These are phyloP conservation scores for Penicillium paradoxum DNA, from an alignment of 495 filamentous ascomycete species.

Conservation along the genomic window DNA sequence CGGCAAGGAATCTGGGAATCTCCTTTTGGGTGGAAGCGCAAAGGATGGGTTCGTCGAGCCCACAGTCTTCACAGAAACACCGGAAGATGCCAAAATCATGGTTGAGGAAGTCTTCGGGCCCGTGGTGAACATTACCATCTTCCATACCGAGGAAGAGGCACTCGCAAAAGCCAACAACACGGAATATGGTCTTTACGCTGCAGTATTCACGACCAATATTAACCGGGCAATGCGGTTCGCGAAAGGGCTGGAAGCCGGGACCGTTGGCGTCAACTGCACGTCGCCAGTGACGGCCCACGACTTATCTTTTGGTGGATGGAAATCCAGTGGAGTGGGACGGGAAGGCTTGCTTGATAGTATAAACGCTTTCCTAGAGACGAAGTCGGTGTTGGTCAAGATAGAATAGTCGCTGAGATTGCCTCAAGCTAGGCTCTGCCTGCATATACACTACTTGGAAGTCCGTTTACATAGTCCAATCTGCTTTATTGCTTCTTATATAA, in stretches of 20 bases:
- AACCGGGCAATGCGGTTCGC: conserved; percentile 45
- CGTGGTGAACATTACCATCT: conserved; percentile 36
- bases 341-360: conserved; percentile 42
- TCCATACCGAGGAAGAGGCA: conserved; percentile 36
- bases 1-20: conserved; percentile 63
- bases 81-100: conserved; percentile 30
- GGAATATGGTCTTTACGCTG: conserved; percentile 37
- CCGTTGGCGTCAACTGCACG: conserved; percentile 50
- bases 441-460: too few relatives aligned
- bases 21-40: conserved; percentile 9
- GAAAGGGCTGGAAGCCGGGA: conserved; percentile 44
- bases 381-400: conserved; percentile 43
- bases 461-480: too few relatives aligned
- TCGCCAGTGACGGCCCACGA: conserved; percentile 26
- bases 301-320: conserved; percentile 49
- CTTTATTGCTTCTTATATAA: too few relatives aligned
- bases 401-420: too few relatives aligned
- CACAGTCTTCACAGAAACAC: conserved; percentile 38
- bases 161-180: conserved; percentile 39
- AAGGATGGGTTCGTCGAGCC: conserved; percentile 41
- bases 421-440: too few relatives aligned
- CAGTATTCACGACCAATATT: conserved; percentile 46
- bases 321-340: conserved; percentile 46
- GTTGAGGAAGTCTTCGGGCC: conserved; percentile 48
- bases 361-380: conserved; percentile 40